Evolutionary conservation across 805 yeast genomes (phyloP).

Genomic region (Candida pseudoglaebosa): DNA sequence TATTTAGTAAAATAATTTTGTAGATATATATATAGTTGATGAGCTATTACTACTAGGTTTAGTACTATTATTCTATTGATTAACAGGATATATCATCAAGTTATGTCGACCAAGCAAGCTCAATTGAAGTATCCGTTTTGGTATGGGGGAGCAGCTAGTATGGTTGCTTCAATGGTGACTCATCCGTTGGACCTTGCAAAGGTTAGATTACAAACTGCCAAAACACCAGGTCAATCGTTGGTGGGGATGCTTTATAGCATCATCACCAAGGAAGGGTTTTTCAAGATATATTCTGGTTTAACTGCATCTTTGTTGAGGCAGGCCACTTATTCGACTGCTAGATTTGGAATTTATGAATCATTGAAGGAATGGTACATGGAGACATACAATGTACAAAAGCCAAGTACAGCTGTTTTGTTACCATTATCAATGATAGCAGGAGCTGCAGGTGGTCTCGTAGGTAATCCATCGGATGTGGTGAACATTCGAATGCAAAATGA

Average conservation of each 20-base stretch:
- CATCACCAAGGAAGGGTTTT: constrained; percentile 57
- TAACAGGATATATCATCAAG: too few relatives aligned
- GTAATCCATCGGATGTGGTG: constrained; percentile 85
- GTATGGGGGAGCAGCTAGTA: constrained; percentile 69
- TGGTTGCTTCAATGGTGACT: constrained; percentile 61
- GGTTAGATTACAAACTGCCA: constrained; percentile 80
- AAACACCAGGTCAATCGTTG: constrained; percentile 59
- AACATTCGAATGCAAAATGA: constrained; percentile 92
- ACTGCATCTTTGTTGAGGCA: constrained; percentile 81
- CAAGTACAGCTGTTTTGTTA: constrained; percentile 56
- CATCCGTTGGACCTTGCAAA: constrained; percentile 88
- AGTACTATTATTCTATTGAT: not conserved
- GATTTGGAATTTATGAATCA: constrained; percentile 83
- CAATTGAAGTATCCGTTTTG: constrained; percentile 37
- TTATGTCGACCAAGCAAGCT: constrained; percentile 4
- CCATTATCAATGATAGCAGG: constrained; percentile 87
- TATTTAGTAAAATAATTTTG: not conserved
- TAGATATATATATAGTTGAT: not conserved
- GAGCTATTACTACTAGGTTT: constrained; percentile 1
- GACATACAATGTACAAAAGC: constrained; percentile 39
- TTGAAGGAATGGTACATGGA: constrained; percentile 53
- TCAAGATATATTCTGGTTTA: constrained; percentile 75
- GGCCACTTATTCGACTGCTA: constrained; percentile 80
- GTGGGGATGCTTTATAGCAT: constrained; percentile 59
- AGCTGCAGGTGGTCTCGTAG: constrained; percentile 77